Evolutionary conservation across 768 basidiomycete genomes (phyloP).

Genomic region (Mycena indigotica): DNA sequence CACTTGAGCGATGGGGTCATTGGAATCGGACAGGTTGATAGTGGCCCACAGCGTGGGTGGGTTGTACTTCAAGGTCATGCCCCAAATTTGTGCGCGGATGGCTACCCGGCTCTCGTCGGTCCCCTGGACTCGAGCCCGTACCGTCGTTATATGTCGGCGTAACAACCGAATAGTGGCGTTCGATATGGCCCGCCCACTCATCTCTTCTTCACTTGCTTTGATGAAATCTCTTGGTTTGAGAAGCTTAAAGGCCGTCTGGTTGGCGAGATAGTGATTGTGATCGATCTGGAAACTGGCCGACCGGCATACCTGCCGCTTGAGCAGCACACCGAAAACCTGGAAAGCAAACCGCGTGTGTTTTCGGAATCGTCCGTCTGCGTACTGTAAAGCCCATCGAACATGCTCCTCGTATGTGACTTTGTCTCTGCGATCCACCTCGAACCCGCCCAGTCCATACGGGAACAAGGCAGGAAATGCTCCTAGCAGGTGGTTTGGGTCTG

Average conservation of each 20-base stretch:
- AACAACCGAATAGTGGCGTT: slow-evolving; percentile 32
- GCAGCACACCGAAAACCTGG: slow-evolving; percentile 32
- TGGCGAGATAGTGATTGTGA: slow-evolving; percentile 19
- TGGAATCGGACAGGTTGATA: slow-evolving; percentile 36
- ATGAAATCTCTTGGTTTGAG: slow-evolving; percentile 34
- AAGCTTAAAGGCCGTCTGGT: slow-evolving; percentile 22
- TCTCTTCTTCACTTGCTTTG: slow-evolving; percentile 37
- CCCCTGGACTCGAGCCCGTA: slow-evolving; percentile 28
- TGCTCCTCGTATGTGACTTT: too few relatives aligned
- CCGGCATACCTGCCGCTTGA: slow-evolving; percentile 29
- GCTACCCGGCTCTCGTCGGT: slow-evolving; percentile 32
- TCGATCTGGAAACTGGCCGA: slow-evolving; percentile 36
- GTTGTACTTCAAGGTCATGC: slow-evolving; percentile 27
- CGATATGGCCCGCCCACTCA: slow-evolving; percentile 11
- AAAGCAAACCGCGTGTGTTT: slow-evolving; percentile 30
- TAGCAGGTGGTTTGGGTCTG: slow-evolving; percentile 31
- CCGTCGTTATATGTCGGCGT: slow-evolving; percentile 27
- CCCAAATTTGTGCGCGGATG: slow-evolving; percentile 38
- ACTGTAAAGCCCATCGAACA: slow-evolving; percentile 32
- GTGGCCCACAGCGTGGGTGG: slow-evolving; percentile 45
- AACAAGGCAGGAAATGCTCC: slow-evolving; percentile 34
- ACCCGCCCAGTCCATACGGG: too few relatives aligned
- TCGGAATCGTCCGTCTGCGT: slow-evolving; percentile 32
- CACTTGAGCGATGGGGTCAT: slow-evolving; percentile 45
- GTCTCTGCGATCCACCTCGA: slow-evolving; percentile 26